phyloP scores from a whole-genome alignment of 2,329 filamentous ascomycete species.

The Cercospora sp. region DNA sequence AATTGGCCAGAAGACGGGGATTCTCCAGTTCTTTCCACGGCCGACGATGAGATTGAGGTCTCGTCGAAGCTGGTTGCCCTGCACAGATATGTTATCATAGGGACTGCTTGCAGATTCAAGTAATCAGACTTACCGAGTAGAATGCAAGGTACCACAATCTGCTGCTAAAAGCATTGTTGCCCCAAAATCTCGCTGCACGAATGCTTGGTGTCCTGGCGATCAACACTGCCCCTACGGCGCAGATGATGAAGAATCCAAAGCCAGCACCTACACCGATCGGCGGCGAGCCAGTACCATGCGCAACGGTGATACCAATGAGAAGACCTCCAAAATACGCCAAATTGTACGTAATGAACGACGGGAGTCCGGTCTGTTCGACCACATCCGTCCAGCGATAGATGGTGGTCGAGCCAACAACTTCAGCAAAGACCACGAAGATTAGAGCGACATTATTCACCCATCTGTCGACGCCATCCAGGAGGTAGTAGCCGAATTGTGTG shows the following conservation, averaged over 20 bases:
- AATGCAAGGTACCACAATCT: constrained; percentile 57
- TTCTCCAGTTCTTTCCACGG: constrained; percentile 57
- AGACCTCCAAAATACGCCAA: constrained; percentile 57
- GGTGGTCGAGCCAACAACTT: constrained; percentile 56
- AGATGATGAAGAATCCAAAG: constrained; percentile 54
- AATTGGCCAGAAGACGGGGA: constrained; percentile 55
- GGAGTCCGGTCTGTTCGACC: constrained; percentile 47
- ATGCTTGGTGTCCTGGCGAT: constrained; percentile 47
- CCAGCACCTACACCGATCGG: constrained; percentile 44
- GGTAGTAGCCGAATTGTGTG: constrained; percentile 59
- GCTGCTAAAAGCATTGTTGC: constrained; percentile 24
- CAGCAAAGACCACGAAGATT: constrained; percentile 57
- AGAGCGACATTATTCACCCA: constrained; percentile 59
- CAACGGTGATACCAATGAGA: constrained; percentile 54
- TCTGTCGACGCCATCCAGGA: constrained; percentile 56
- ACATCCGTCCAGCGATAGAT: constrained; percentile 57
- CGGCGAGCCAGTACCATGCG: constrained; percentile 42
- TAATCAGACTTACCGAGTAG: constrained; percentile 54
- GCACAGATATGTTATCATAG: neutral
- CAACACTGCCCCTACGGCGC: constrained; percentile 43
- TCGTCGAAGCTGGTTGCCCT: constrained; percentile 56
- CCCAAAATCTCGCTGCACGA: constrained; percentile 47
- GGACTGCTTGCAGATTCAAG: constrained; percentile 20
- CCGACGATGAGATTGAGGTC: constrained; percentile 59
- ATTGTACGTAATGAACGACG: constrained; percentile 51